A percentile compares a stretch with the other conserved stretches of the same genome.
Conservation (phyloP, 2,329 filamentous ascomycete species). For the Fusarium sp. region DNA sequence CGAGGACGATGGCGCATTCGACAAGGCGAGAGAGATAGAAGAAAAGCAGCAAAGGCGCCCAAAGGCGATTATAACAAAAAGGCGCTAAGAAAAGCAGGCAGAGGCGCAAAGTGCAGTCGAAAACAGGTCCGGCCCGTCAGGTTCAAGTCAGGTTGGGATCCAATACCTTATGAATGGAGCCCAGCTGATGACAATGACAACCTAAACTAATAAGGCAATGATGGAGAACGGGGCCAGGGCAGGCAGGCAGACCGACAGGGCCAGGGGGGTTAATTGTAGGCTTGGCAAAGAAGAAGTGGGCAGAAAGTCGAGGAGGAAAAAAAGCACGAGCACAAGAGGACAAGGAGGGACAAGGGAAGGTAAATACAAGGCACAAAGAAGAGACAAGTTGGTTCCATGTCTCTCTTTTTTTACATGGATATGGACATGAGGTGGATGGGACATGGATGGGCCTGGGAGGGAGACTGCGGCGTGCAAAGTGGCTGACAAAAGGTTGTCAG, state of each 20-base stretch:
- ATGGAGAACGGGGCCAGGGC: slow-evolving; percentile 23
- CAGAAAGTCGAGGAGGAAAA: slow-evolving; percentile 22
- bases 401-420: slow-evolving; percentile 14
- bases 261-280: slow-evolving; percentile 7
- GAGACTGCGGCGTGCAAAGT: slow-evolving; percentile 21
- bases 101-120: slow-evolving; percentile 8
- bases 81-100: slow-evolving; percentile 12
- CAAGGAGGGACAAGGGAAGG: slow-evolving; percentile 8
- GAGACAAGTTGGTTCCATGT: slow-evolving; percentile 19
- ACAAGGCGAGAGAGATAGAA: not conserved
- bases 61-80: slow-evolving; percentile 17
- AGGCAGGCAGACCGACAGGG: slow-evolving; percentile 22
- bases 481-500: slow-evolving; percentile 26
- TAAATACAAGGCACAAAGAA: slow-evolving; percentile 25
- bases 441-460: slow-evolving; percentile 37
- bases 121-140: slow-evolving; percentile 21
- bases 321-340: slow-evolving; percentile 16
- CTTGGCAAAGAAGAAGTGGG: slow-evolving; percentile 38
- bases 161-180: slow-evolving; percentile 35
- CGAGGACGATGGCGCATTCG: slow-evolving; percentile 38
- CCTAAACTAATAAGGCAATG: slow-evolving; percentile 14
- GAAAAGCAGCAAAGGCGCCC: not conserved
- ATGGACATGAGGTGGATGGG: too few relatives aligned
- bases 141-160: slow-evolving; percentile 28
- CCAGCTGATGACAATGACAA: slow-evolving; percentile 41